Base-by-base conservation (phyloP, 148 eudicot species). In the Nepenthes gracilis region DNA sequence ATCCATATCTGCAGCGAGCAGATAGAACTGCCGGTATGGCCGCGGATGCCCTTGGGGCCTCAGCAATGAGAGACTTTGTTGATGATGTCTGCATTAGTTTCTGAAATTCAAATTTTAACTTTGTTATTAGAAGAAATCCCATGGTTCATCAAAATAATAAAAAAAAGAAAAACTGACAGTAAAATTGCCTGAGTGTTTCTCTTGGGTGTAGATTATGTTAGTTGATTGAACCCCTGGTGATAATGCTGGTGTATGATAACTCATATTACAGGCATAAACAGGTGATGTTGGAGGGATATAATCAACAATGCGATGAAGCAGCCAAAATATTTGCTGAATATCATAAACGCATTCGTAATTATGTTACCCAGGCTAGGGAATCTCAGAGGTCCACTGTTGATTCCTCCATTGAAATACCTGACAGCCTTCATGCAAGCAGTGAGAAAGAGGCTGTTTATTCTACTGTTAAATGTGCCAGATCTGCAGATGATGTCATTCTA, bases 301-400 rank as follows among this genome's bases (percentile, higher is more conserved):
- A 93, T 74, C 96, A 86, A 56, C 99, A 93, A 69, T 79, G 89
- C 76, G 96, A 93, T 67, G 99, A 93, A 76, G 99, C 99, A 9
- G 90, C 92, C 64, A 86, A 80, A 75, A 93, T 93, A 67, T 93
- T 86, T 89, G 73, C 91, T 5, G 99, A 93, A 73, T 93, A 93
- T 62, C 99, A 93, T 72, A 93, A 93, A 75, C 91, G 99, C 54
- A 80, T 93, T 53, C 72, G 86, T 13, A 45, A 78, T 57, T 93
- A 79, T 74, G 89, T 83, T 61, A 86, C 75, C 74, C 89, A 85
- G 76, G 99, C 96, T 52, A 86, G 85, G 63, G 89, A 84, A 67
- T 74, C 85, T 57, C 91, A 81, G 72, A 78, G 79, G 71, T 77
- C 80, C 0, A 81, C 78, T 70, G 64, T 58, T 54, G 85, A 82